Base-by-base conservation (phyloP, 352 stramenopile species). In the Phytophthora brassicae region DNA sequence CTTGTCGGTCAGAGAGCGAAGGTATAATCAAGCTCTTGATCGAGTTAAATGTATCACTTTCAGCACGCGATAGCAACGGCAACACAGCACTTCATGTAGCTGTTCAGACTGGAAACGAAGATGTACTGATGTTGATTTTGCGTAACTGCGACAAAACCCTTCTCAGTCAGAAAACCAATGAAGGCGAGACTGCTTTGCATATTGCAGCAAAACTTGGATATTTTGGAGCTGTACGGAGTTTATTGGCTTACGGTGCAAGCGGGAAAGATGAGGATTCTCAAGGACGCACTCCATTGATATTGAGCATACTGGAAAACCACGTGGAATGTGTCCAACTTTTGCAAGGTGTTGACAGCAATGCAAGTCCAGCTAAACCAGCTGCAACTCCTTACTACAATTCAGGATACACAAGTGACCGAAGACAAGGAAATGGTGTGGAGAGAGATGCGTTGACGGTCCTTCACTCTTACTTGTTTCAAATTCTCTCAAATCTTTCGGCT, bases 131-230 rank as follows among this genome's bases (percentile, higher is more conserved):
- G 58, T 68, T 87, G 29, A 64, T 97, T n/a, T 53, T 97, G 12
- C 68, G 76, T 42, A 88, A 89, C 52, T 59, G 44, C 41, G 57
- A 75, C 26, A 74, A 78, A 17, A 68, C 67, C 0, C 83, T 97
- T 33, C 58, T 94, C n/a, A 95, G 97, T 44, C 70, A 89, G 43
- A 71, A 92, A 35, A 98, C 98, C 64, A 81, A 82, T 5, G 77
- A 90, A 56, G 86, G 90, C 16, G 86, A 98, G 42, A 97, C 90
- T 1, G 77, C 93, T 16, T 73, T 96, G 20, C 94, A 98, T 41
- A 88, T 97, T 68, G 89, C 90, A 11, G 75, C 80, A 7, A 74
- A 79, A 20, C 56, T 73, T 22, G 76, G 80, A 2, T 78, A 77
- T 55, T 62, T 66, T 1, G 67, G 68, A 8, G 74, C 74, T 9